Base-by-base conservation (phyloP, 805 yeast genomes). In the Pichia insulana region DNA sequence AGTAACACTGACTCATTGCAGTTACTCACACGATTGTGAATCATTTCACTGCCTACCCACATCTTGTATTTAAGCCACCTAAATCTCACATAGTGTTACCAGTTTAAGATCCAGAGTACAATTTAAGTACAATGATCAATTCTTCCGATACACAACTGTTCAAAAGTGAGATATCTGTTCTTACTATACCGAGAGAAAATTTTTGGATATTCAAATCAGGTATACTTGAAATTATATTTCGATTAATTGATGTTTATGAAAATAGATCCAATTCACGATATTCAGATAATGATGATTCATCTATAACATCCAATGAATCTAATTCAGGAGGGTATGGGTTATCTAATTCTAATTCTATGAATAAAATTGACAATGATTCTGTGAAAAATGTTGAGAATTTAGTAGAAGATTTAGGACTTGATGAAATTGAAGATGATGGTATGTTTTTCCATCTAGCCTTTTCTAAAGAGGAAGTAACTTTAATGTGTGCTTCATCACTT, bases 391-490 rank as follows among this genome's bases (percentile, higher is more conserved):
- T 18, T 28, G 30, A 41, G 5, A 28, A 7, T 17, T 18, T 6
- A 26, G 26, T n/a, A 11, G 25, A 37, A 11, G 12, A 34, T 34
- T 25, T 13, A n/a, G 18, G 20, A 20, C 15, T 3, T 16, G 36
- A 27, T 5, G 55, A 52, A 18, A 51, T 51, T 15, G 58, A 59
- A 2, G 70, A 64, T 25, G 73, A 67, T 40, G 67, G 69, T 27
- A 53, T 56, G 39, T 78, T 80, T 54, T 72, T 76, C 52, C 83
- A 76, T 53, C 64, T 80, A 30, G 80, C 83, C 2, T 72, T 74
- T 51, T 75, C 83, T 1, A 80, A 81, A 0, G 56, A 63, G n/a
- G 85, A 79, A 51, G 72, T 80, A 47, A 77, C 84, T 0, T 60
- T 80, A 7, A 78, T 80, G 48, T 73, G 78, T 46, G 63, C 77